Base-by-base conservation (phyloP, 1,139 yeast genomes). In the Suhomyces anneliseae region DNA sequence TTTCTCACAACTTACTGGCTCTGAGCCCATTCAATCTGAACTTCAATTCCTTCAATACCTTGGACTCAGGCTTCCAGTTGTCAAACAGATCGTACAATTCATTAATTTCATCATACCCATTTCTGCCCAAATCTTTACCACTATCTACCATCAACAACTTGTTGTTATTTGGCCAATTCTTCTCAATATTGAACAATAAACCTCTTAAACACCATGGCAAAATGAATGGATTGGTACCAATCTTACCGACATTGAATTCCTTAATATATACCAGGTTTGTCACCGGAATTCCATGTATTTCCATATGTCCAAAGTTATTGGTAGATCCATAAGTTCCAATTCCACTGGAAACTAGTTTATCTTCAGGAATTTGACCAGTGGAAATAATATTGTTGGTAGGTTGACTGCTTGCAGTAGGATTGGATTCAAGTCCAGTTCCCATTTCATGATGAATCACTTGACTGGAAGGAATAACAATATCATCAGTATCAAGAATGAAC, bases 181-280 rank as follows among this genome's bases (percentile, higher is more conserved):
- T 72, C 52, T 90, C 85, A 55, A 81, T 78, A 54, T 79, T 81
- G 53, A 79, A 79, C 34, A 90, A 68, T 39, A 92, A 68, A 0
- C 97, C 97, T 39, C 97, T 72, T 66, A 90, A 79, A 58, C 95
- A 87, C 97, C 97, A 92, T 0, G 98, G 98, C 34, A 92, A 69
- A 45, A 88, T 81, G 60, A 81, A 92, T 1, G 97, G 97, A 64
- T 92, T 90, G 40, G 80, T 70, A 2, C 90, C 90, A 9, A 85
- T 68, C 47, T 60, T 79, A 7, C 82, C 77, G 41, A 85, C 72
- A 49, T 83, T 82, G 58, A 81, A 84, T 42, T 85, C 85, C 55
- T 74, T 81, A 55, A 81, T 78, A 50, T 73, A 76, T 0, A 85
- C 76, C 14, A 86, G 84, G 55, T 74, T 74, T 7, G 69, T 61